phyloP scores from a whole-genome alignment of 1,139 yeast species.

The Pichia sp. region DNA sequence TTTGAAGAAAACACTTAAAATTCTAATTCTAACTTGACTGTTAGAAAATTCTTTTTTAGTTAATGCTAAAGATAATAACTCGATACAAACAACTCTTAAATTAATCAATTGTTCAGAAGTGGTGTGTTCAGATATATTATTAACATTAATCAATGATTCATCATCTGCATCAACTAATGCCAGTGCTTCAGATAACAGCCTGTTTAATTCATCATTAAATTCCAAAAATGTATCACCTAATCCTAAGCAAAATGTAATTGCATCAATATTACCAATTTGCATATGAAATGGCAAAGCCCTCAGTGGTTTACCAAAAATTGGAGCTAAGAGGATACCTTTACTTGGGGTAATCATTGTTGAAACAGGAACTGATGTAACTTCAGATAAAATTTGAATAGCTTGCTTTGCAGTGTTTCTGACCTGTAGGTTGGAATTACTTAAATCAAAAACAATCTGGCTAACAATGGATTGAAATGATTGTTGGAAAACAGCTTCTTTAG shows the following conservation, averaged over 20 bases:
- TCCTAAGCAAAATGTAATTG: slow-evolving; percentile 81
- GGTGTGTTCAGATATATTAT: slow-evolving; percentile 75
- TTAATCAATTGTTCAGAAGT: slow-evolving; percentile 85
- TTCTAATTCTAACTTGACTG: slow-evolving; percentile 77
- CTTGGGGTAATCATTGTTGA: slow-evolving; percentile 77
- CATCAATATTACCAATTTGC: slow-evolving; percentile 98
- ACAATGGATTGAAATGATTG: slow-evolving; percentile 80
- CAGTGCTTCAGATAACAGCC: slow-evolving; percentile 81
- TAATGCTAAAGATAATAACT: slow-evolving; percentile 73
- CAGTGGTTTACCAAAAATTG: slow-evolving; percentile 93
- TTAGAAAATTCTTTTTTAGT: slow-evolving; percentile 70
- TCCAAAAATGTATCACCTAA: slow-evolving; percentile 76
- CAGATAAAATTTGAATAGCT: slow-evolving; percentile 62
- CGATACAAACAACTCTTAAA: slow-evolving; percentile 83
- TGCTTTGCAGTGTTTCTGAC: slow-evolving; percentile 81
- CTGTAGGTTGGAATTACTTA: slow-evolving; percentile 78
- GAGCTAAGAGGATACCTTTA: slow-evolving; percentile 74
- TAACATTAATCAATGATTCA: slow-evolving; percentile 84
- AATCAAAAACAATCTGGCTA: slow-evolving; percentile 83
- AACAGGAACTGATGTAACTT: slow-evolving; percentile 61
- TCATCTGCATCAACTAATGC: slow-evolving; percentile 98
- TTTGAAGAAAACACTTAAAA: slow-evolving; percentile 90
- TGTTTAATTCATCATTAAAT: slow-evolving; percentile 80
- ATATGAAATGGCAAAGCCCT: slow-evolving; percentile 96
- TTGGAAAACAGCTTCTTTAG: slow-evolving; percentile 55